Conservation (phyloP, 257 asterid genomes). For the Solanum etuberosum region DNA sequence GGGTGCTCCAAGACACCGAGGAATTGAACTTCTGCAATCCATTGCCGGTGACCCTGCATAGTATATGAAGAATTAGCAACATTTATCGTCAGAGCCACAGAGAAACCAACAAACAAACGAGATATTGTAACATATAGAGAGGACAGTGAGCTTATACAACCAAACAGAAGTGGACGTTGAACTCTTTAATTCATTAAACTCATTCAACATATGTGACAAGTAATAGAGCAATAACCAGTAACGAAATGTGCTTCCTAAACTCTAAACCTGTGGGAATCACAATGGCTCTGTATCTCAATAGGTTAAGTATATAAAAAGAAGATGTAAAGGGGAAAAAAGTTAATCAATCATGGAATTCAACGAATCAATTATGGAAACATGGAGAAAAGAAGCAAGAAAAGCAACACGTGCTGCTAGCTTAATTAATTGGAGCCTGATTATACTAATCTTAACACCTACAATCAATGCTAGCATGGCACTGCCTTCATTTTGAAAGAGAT, state of each 20-base stretch:
- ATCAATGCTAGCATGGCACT: neutral
- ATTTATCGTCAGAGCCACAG: neutral
- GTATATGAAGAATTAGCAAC: neutral
- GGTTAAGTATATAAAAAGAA: neutral
- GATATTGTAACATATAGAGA: neutral
- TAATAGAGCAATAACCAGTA: neutral
- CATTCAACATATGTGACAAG: neutral
- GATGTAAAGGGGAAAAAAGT: neutral
- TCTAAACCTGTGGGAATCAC: neutral
- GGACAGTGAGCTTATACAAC: neutral
- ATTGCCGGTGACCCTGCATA: conserved; percentile 80
- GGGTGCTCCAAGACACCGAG: conserved; percentile 86
- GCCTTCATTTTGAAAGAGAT: neutral
- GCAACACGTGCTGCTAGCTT: neutral
- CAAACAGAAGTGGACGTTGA: neutral
- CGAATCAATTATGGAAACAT: neutral
- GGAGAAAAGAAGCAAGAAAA: neutral
- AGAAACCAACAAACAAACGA: neutral
- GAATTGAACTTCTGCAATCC: conserved; percentile 91
- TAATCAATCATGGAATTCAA: neutral
- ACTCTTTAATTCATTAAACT: neutral
- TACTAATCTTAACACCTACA: neutral
- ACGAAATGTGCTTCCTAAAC: neutral
- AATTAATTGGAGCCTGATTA: neutral
- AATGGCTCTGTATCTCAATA: neutral